phyloP scores from a whole-genome alignment of 2,329 filamentous ascomycete genomes.

The Penicillium sp. region DNA sequence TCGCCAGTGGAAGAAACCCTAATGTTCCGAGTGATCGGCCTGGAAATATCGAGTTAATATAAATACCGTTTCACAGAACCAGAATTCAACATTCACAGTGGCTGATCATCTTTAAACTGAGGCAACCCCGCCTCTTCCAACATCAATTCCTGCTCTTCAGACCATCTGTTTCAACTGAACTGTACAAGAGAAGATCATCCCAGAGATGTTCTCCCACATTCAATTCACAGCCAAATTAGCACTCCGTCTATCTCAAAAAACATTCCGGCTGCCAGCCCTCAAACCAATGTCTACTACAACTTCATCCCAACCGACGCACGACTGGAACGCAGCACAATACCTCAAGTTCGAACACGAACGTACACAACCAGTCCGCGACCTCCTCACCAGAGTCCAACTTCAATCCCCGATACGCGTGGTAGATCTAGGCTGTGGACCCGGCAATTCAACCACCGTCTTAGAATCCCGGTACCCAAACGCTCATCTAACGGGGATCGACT shows the following conservation, averaged over 20 bases:
- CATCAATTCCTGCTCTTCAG: background rate
- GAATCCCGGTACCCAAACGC: slow-evolving; percentile 46
- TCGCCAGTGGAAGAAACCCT: no score
- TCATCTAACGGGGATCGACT: slow-evolving; percentile 49
- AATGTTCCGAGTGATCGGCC: no score
- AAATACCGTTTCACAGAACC: no score
- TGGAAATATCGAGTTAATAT: no score
- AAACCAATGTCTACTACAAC: slow-evolving; percentile 9
- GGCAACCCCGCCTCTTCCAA: no score
- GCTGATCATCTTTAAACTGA: no score
- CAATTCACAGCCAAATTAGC: slow-evolving; percentile 4
- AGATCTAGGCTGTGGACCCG: slow-evolving; percentile 57
- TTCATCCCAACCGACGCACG: slow-evolving; percentile 16
- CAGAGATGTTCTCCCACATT: slow-evolving; percentile 6
- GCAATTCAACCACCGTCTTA: slow-evolving; percentile 52
- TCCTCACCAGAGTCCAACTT: slow-evolving; percentile 46
- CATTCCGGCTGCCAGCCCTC: slow-evolving; percentile 1
- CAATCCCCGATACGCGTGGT: slow-evolving; percentile 43
- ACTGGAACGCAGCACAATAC: slow-evolving; percentile 55
- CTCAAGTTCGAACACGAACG: slow-evolving; percentile 51
- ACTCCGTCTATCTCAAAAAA: slow-evolving; percentile 3
- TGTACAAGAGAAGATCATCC: no score
- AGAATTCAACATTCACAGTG: no score
- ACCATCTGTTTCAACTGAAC: no score
- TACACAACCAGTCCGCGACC: slow-evolving; percentile 50